Base-by-base conservation (phyloP, 805 yeast species). In the Debaryomyces castellii region DNA sequence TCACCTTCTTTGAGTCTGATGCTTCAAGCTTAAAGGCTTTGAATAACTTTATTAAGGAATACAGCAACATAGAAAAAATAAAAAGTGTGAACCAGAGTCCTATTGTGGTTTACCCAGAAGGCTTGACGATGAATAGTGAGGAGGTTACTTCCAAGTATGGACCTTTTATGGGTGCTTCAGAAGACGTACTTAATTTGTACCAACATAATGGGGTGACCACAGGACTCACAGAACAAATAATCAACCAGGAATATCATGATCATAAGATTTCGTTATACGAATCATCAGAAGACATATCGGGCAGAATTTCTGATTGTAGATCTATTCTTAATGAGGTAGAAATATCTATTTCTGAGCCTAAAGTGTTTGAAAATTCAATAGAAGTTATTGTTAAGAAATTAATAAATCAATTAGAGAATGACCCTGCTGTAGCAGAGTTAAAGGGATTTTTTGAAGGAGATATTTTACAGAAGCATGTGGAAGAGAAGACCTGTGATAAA, bases 401-500 rank as follows among this genome's bases (percentile, higher is more conserved):
- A 7, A 24, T 40, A 4, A 12, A 42, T 17, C 49, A 48, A 18
- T 27, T 48, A 17, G 34, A 45, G n/a, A 46, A 34, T 14, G 51
- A 48, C n/a, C 43, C 35, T 14, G 47, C 50, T 24, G 20, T 48
- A n/a, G 21, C 28, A 23, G 49, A 45, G 32, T 20, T 45, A 21
- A 14, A 20, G 25, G 35, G n/a, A 3, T 40, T 45, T 33, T 45
- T 45, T 39, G 36, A 21, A 20, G 37, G 32, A 20, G 50, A 49
- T 27, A 6, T 14, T 16, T 30, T 53, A 20, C 44, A 47, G 3
- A 41, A 46, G 9, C 51, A 50, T 14, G 24, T 53, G 6, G 28
- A 44, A 25, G 28, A 41, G 10, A 30, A 43, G 5, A 39, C 42
- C 1, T 32, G 48, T 10, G 51, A 54, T 10, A 47, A 55, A 18